phyloP scores from a whole-genome alignment of 2,329 filamentous ascomycete genomes.

The Clonostachys rosea region DNA sequence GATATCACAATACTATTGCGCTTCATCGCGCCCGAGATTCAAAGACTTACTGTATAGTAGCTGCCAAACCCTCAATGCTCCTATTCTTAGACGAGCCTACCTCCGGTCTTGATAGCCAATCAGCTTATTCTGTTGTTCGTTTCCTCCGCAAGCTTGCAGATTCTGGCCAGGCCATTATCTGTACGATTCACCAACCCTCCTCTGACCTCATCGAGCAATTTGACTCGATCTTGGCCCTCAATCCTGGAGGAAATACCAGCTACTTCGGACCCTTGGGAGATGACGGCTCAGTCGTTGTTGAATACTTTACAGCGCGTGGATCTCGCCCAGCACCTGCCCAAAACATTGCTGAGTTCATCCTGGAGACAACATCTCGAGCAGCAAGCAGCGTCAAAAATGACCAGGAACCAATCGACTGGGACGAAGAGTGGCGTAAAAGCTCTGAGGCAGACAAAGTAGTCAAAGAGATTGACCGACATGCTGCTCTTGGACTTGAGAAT shows the following conservation, averaged over 20 bases:
- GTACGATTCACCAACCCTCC: conserved; percentile 54
- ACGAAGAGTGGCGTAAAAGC: conserved; percentile 68
- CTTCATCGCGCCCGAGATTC: conserved; percentile 50
- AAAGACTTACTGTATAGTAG: conserved; percentile 7
- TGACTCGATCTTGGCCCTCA: conserved; percentile 46
- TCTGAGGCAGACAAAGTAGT: conserved; percentile 55
- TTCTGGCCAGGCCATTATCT: conserved; percentile 51
- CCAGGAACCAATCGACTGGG: conserved; percentile 55
- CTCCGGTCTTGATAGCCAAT: conserved; percentile 49
- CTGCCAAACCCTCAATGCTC: conserved; percentile 49
- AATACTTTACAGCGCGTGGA: conserved; percentile 56
- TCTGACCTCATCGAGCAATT: conserved; percentile 49
- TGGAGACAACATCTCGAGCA: conserved; percentile 35
- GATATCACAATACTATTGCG: conserved; percentile 47
- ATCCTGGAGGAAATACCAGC: conserved; percentile 42
- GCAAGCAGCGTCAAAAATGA: conserved; percentile 25
- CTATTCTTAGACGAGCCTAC: conserved; percentile 58
- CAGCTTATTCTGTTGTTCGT: conserved; percentile 53
- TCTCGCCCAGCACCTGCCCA: conserved; percentile 55
- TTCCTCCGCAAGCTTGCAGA: conserved; percentile 55
- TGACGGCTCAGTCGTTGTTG: conserved; percentile 35
- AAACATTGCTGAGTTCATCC: conserved; percentile 44
- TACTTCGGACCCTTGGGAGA: conserved; percentile 49
- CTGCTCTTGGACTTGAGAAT: no score
- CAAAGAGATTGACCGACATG: conserved; percentile 59